phyloP scores from a whole-genome alignment of 1,139 yeast species.

The Sugiyamaella novakii region DNA sequence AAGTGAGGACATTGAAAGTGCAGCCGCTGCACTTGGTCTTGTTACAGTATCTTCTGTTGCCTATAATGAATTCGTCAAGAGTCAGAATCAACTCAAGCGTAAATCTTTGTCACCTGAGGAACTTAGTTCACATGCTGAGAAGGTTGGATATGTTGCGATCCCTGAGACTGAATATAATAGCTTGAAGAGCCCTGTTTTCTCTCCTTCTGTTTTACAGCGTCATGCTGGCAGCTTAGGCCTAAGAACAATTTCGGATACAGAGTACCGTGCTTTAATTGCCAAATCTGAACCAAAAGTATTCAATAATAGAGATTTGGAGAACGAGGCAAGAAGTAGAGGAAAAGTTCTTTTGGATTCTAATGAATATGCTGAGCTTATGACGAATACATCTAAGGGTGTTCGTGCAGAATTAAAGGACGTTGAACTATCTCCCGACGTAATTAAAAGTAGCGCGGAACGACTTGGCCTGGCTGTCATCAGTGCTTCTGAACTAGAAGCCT shows the following conservation, averaged over 20 bases:
- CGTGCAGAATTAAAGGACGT: not conserved
- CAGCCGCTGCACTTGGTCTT: constrained; percentile 11
- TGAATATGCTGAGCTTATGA: constrained; percentile 19
- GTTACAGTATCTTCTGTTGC: constrained; percentile 32
- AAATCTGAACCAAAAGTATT: constrained; percentile 11
- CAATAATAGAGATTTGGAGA: constrained; percentile 20
- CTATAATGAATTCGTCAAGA: constrained; percentile 27
- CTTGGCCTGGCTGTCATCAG: constrained; percentile 48
- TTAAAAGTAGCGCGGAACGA: constrained; percentile 28
- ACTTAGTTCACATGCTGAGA: constrained; percentile 24
- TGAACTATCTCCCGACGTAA: not conserved
- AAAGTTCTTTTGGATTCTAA: constrained; percentile 19
- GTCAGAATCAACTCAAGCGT: constrained; percentile 21
- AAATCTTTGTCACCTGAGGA: constrained; percentile 22
- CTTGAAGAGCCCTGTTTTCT: constrained; percentile 7
- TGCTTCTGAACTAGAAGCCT: constrained; percentile 36
- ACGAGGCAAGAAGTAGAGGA: constrained; percentile 22
- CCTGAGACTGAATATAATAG: constrained; percentile 19
- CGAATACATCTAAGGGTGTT: not conserved
- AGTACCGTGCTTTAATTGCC: constrained; percentile 14
- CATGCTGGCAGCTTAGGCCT: constrained; percentile 43
- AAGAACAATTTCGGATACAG: constrained; percentile 13
- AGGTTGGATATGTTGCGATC: constrained; percentile 30
- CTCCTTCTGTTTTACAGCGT: constrained; percentile 16
- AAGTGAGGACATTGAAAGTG: constrained; percentile 28